A percentile compares a stretch with the other conserved stretches of the same genome.
Conservation (phyloP, 306 rosid genomes). For the Vicia villosa region DNA sequence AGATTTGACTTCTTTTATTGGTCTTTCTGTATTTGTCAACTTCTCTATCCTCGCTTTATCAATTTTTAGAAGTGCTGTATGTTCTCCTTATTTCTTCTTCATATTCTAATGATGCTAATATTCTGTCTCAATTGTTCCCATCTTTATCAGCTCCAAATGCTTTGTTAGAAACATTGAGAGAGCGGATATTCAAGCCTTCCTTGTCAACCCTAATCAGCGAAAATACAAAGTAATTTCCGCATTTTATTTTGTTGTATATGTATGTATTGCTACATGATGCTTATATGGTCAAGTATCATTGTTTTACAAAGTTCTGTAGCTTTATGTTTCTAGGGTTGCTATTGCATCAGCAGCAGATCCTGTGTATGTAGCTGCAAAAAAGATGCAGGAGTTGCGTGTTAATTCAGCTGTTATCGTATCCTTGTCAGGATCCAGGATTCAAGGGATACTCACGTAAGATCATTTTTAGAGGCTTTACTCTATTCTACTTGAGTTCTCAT, state of each 20-base stretch:
- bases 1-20: slow-evolving; percentile 2
- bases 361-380: slow-evolving; percentile 79
- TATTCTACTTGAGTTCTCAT: slow-evolving; percentile 15
- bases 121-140: slow-evolving; percentile 28
- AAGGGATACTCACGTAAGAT: slow-evolving; percentile 88
- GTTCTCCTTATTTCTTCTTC: slow-evolving; percentile 9
- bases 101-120: slow-evolving; percentile 33
- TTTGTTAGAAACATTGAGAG: slow-evolving; percentile 84
- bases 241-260: slow-evolving; percentile 27
- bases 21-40: slow-evolving; percentile 12
- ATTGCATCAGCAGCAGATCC: slow-evolving; percentile 82
- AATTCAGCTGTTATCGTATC: slow-evolving; percentile 69
- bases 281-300: slow-evolving; percentile 19
- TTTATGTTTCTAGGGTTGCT: slow-evolving; percentile 78
- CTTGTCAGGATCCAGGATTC: slow-evolving; percentile 74
- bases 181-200: slow-evolving; percentile 91
- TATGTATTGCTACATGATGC: slow-evolving; percentile 24
- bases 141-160: slow-evolving; percentile 72
- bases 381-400: slow-evolving; percentile 83
- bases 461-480: slow-evolving; percentile 33
- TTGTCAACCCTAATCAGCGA: slow-evolving; percentile 77
- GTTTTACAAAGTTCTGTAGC: slow-evolving; percentile 64
- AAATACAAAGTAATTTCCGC: slow-evolving; percentile 63
- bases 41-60: slow-evolving; percentile 20
- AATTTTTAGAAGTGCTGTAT: slow-evolving; percentile 18